A percentile compares a stretch with the other conserved stretches of the same genome.
Conservation (phyloP, 768 basidiomycete genomes). For the Trametes maxima region DNA sequence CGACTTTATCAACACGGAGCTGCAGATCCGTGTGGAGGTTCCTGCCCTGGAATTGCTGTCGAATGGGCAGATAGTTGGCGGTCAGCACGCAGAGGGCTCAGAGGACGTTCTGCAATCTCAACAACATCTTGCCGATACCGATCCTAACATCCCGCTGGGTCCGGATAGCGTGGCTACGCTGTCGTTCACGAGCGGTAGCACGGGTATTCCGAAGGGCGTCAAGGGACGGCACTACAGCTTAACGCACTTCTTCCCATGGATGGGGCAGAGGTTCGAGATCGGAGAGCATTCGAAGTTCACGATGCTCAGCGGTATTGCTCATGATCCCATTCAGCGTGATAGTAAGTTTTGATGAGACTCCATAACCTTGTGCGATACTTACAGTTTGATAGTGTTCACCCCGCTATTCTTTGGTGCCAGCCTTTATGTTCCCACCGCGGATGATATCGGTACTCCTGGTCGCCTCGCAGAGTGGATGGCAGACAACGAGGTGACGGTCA, state of each 20-base stretch:
- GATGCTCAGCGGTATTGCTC: slow-evolving; percentile 98
- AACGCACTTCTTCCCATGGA: slow-evolving; percentile 99
- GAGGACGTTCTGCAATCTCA: slow-evolving; percentile 66
- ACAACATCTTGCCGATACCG: slow-evolving; percentile 57
- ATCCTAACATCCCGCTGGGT: slow-evolving; percentile 85
- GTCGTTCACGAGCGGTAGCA: slow-evolving; percentile 96
- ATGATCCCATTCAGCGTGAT: slow-evolving; percentile 98
- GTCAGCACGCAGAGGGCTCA: slow-evolving; percentile 39
- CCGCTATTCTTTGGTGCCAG: slow-evolving; percentile 96
- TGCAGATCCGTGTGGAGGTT: slow-evolving; percentile 88
- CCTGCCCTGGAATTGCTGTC: slow-evolving; percentile 81
- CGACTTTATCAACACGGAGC: slow-evolving; percentile 74
- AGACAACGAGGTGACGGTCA: slow-evolving; percentile 85
- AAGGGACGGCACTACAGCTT: slow-evolving; percentile 92
- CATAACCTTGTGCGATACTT: not conserved
- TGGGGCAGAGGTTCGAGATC: slow-evolving; percentile 86
- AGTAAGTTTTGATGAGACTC: slow-evolving; percentile 59
- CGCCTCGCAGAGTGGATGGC: slow-evolving; percentile 99
- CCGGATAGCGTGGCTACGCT: slow-evolving; percentile 94
- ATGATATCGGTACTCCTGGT: slow-evolving; percentile 96
- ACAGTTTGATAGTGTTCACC: slow-evolving; percentile 77
- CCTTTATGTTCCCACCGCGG: slow-evolving; percentile 93
- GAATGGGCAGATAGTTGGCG: slow-evolving; percentile 68
- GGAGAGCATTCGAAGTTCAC: slow-evolving; percentile 82
- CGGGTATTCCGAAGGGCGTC: slow-evolving; percentile 98